Evolutionary conservation across 306 rosid species (phyloP).

Genomic region (Rosa chinensis): DNA sequence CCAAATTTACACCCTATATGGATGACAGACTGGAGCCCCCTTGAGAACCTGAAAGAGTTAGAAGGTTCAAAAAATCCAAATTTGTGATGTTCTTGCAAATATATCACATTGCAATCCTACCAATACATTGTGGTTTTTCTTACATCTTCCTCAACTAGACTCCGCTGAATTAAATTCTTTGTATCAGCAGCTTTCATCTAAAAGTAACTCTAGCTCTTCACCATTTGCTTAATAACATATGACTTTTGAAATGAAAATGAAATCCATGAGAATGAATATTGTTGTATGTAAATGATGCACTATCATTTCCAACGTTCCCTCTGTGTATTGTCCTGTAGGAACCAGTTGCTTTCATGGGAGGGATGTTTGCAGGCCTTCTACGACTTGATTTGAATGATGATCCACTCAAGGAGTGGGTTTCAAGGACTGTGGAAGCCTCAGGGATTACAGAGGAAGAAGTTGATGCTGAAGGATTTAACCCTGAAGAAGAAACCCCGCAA

Average conservation of each 20-base stretch:
- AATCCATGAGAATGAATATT: neutral
- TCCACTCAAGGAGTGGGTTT: conserved; percentile 90
- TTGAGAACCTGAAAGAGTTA: neutral
- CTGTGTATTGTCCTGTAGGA: conserved; percentile 47
- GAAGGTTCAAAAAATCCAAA: neutral
- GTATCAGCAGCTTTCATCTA: neutral
- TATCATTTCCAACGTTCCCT: conserved; percentile 14
- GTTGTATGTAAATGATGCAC: neutral
- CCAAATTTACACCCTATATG: neutral
- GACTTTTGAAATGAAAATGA: neutral
- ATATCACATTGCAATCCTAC: neutral
- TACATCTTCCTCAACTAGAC: neutral
- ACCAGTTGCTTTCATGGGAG: conserved; percentile 91
- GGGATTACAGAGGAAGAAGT: conserved; percentile 60
- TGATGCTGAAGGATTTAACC: conserved; percentile 41
- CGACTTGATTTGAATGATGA: conserved; percentile 90
- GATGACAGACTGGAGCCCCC: neutral
- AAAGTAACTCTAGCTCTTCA: neutral
- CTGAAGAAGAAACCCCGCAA: conserved; percentile 58
- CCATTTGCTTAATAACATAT: neutral
- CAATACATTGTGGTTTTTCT: neutral
- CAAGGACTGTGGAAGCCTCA: conserved; percentile 75
- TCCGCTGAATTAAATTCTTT: neutral
- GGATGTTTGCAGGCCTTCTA: conserved; percentile 79
- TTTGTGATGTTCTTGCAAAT: neutral